Percentiles rank a stretch among this genome's conserved stretches.
These are phyloP conservation scores for Boechera divaricarpa DNA, from an alignment of 345 rosid genomes.

Conservation along the genomic window DNA sequence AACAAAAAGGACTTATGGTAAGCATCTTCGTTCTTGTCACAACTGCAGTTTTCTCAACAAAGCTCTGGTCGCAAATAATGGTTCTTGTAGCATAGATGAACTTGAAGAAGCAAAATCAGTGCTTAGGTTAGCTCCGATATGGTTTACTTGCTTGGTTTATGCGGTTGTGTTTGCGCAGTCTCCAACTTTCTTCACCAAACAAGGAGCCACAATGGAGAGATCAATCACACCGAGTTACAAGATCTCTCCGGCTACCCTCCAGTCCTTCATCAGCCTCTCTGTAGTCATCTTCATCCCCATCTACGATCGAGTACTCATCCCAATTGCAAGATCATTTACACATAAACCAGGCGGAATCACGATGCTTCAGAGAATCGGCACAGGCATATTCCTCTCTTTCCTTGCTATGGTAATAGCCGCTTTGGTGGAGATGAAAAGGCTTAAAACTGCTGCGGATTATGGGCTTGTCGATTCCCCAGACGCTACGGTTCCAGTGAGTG, in stretches of 20 bases:
- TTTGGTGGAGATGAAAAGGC: conserved; percentile 59
- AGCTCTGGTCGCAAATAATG: conserved; percentile 53
- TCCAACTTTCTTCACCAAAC: conserved; percentile 66
- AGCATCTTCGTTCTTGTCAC: conserved; percentile 12
- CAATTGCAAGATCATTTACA: conserved; percentile 53
- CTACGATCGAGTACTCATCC: conserved; percentile 60
- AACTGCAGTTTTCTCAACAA: conserved; percentile 57
- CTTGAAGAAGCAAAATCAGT: conserved; percentile 66
- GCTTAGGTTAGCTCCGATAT: conserved; percentile 63
- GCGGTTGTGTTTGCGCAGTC: conserved; percentile 62
- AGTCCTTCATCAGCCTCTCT: conserved; percentile 51
- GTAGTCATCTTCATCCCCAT: conserved; percentile 53
- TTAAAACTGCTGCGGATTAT: conserved; percentile 50
- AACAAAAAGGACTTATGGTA: neutral
- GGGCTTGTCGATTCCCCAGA: conserved; percentile 54
- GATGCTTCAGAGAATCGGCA: conserved; percentile 75
- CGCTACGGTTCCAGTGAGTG: conserved; percentile 60
- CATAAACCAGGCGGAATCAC: conserved; percentile 61
- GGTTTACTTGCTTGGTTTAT: conserved; percentile 56
- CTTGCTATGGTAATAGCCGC: conserved; percentile 56
- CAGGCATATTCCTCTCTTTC: conserved; percentile 56
- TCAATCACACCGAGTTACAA: conserved; percentile 42
- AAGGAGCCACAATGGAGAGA: conserved; percentile 72
- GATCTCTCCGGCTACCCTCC: conserved; percentile 63
- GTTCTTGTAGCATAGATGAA: conserved; percentile 53